These are phyloP conservation scores for Acanthamoeba rhysodes DNA, from an alignment of 208 protist genomes.

Conservation along the genomic window DNA sequence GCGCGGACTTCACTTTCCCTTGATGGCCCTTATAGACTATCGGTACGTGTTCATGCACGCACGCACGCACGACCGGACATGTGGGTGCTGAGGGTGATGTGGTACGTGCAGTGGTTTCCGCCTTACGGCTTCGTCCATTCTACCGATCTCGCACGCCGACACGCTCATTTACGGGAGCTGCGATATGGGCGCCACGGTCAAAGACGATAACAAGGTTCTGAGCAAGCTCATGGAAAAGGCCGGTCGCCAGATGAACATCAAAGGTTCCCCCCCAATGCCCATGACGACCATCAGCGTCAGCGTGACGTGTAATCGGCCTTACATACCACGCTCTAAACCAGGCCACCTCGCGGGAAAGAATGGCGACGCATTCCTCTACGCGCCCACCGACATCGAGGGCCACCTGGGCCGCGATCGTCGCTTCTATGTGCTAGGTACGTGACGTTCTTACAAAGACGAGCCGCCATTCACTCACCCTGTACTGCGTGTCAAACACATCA, in stretches of 20 bases:
- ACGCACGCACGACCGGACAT: too few relatives aligned
- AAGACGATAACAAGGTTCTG: constrained; percentile 52
- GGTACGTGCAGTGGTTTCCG: constrained; percentile 69
- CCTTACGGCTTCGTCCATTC: constrained; percentile 74
- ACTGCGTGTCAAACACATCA: background rate
- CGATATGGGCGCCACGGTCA: constrained; percentile 69
- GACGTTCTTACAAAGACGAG: too few relatives aligned
- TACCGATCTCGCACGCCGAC: constrained; percentile 62
- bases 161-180: constrained; percentile 73
- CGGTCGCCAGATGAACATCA: constrained; percentile 66
- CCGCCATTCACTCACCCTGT: background rate
- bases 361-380: constrained; percentile 36
- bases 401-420: constrained; percentile 59
- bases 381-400: constrained; percentile 75
- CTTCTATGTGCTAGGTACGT: constrained; percentile 71
- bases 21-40: constrained; percentile 81
- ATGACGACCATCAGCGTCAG: too few relatives aligned
- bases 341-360: constrained; percentile 32
- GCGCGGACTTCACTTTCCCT: constrained; percentile 69
- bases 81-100: background rate
- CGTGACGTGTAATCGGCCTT: background rate
- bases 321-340: background rate
- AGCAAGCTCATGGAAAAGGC: constrained; percentile 74
- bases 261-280: background rate
- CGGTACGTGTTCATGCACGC: background rate